Base-by-base conservation (phyloP, 768 basidiomycete genomes). In the Rhizopogon sp. region DNA sequence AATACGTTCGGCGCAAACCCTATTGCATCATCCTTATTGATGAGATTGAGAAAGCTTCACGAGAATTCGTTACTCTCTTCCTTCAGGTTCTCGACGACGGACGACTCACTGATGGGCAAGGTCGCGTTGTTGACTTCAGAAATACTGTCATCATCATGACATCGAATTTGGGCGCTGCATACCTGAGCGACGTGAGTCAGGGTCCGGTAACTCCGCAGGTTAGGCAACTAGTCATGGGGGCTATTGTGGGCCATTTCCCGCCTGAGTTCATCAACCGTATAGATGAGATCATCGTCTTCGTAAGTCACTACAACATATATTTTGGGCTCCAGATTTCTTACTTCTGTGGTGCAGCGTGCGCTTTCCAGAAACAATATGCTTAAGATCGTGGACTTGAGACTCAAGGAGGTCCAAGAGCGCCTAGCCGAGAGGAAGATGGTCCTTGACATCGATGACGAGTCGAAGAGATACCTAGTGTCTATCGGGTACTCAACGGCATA, bases 71-170 rank as follows among this genome's bases (percentile, higher is more conserved):
- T 57, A 86, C 83, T 25, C 74, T 88, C 39, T 83, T 88, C 65
- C 72, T 88, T 1, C 93, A 95, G 69, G 90, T 95, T 28, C 80
- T 97, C 43, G 94, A 97, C 61, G 94, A 96, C 59, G 94, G 94
- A 9, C 84, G 90, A 43, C 76, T 96, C 59, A 96, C 94, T 20
- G 93, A 96, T 62, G 89, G 93, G 6, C 93, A 95, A 71, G 93
- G 93, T n/a, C 84, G 89, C 57, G 76, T 91, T 41, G 83, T 91
- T 17, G 87, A 91, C 70, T 93, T 93, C 79, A 79, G 85, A 55
- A 95, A 94, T 67, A 91, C 92, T 1, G 90, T 96, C 65, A 92
- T 96, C 67, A 89, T 94, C 70, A 89, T 96, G 84, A 96, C 94
- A 4, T 93, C 90, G 47, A 98, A 98, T 66, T 78, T 96, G 17